These are phyloP conservation scores for Nicotiana paniculata DNA, from an alignment of 257 asterid genomes.

Conservation along the genomic window DNA sequence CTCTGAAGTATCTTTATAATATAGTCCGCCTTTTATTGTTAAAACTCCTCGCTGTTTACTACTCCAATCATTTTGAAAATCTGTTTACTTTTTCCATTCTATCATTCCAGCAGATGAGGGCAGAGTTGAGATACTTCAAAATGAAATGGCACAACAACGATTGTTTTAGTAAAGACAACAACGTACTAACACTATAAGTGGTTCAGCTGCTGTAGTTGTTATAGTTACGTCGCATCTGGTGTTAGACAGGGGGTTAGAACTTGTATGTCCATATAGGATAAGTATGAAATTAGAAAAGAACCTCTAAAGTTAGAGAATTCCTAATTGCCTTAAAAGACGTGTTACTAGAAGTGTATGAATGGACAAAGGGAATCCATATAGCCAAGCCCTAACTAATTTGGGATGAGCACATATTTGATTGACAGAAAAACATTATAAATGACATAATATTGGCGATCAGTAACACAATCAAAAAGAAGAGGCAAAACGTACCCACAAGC, in stretches of 20 bases:
- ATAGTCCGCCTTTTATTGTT: neutral
- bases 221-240: neutral
- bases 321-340: neutral
- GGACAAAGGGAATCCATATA: neutral
- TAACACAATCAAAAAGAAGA: neutral
- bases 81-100: neutral
- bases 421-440: neutral
- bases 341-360: neutral
- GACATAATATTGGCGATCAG: neutral
- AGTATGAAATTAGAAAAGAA: neutral
- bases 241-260: neutral
- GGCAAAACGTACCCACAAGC: slow-evolving; percentile 77
- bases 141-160: neutral
- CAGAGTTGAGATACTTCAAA: neutral
- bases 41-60: neutral
- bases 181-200: neutral
- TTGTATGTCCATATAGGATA: neutral
- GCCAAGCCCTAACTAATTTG: neutral
- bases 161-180: neutral
- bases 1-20: too few relatives aligned
- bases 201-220: neutral
- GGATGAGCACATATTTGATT: neutral
- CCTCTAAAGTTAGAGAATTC: neutral
- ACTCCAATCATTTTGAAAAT: neutral
- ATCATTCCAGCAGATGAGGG: neutral